Evolutionary conservation across 2,329 filamentous ascomycete species (phyloP), one percentile per base, ranked within the genome.

Genomic region (Penicillium corylophilum): DNA sequence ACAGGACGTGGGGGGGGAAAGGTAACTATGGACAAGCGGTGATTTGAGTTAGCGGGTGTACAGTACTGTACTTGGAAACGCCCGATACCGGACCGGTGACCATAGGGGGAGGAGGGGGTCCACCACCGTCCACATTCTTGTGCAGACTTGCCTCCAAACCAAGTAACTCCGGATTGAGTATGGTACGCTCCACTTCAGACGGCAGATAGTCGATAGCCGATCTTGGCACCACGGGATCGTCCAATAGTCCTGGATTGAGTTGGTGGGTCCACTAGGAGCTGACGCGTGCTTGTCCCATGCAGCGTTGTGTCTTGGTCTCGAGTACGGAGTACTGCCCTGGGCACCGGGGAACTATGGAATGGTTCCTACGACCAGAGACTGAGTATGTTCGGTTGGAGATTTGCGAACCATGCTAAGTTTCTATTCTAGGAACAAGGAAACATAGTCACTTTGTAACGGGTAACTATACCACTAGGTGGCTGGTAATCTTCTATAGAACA

Each of bases 131-230:
- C 59, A 56, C 57, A 58, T 56, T 59, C 55, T 56, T 58, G 51
- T 55, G 35, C 35, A 38, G 35, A 38, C 48, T 61, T 56, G 58
- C 13, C 6, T 13, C 20, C 31, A 12, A 33, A 33, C 31, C 31
- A 22, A 18, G 22, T 13, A 39, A 23, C 3, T 13, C 8, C 22
- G 7, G 5, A 18, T 15, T 8, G 20, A 40, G 38, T 23, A 23
- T 40, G 20, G 20, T 23, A 3, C 1, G 5, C 22, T 16, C 39
- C 39, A 41, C 23, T 15, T 41, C 56, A 60, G 57, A 66, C 67
- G 67, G 67, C 67, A 70, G 67, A 70, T 70, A 66, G 65, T 70
- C 67, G 67, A 70, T 70, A 70, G 67, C 67, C 67, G 66, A 66
- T 53, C 66, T 70, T 70, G 67, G 67, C 66, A 60, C 26, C 12